Percentiles rank a stretch among this genome's conserved stretches.
Evolutionary conservation across 805 yeast species (phyloP).

Genomic region (Isabelozyma gotoi): DNA sequence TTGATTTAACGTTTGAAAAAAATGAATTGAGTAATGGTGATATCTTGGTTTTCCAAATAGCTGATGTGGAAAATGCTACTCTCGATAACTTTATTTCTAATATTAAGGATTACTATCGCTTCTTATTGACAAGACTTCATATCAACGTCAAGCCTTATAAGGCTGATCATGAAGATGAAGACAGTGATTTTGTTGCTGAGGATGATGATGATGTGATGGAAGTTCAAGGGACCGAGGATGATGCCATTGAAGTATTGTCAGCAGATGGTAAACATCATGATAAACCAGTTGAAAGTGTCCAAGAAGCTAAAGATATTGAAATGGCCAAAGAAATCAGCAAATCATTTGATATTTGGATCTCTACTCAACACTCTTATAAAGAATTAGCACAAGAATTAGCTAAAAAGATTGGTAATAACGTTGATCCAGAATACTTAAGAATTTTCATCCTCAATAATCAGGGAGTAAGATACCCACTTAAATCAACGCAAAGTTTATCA

Average conservation of each 20-base stretch:
- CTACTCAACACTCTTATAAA: slow-evolving; percentile 56
- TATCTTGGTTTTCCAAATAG: slow-evolving; percentile 45
- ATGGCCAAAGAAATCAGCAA: slow-evolving; percentile 18
- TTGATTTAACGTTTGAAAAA: slow-evolving; percentile 46
- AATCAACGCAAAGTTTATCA: slow-evolving; percentile 32
- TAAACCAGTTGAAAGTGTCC: slow-evolving; percentile 12
- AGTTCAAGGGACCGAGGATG: slow-evolving; percentile 2
- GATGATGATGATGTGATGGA: slow-evolving; percentile 12
- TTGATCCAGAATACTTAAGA: slow-evolving; percentile 62
- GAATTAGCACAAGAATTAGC: slow-evolving; percentile 67
- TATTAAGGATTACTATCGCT: slow-evolving; percentile 50
- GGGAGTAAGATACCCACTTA: slow-evolving; percentile 54
- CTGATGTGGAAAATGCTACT: slow-evolving; percentile 20
- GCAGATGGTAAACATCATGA: slow-evolving; percentile 1
- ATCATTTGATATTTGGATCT: slow-evolving; percentile 65
- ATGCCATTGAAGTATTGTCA: slow-evolving; percentile 7
- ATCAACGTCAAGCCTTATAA: slow-evolving; percentile 50
- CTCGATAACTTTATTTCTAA: slow-evolving; percentile 17
- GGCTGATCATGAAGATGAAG: slow-evolving; percentile 48
- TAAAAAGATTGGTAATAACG: slow-evolving; percentile 37
- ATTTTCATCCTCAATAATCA: slow-evolving; percentile 60
- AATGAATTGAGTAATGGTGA: slow-evolving; percentile 70
- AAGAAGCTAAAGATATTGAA: slow-evolving; percentile 14
- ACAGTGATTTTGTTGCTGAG: slow-evolving; percentile 43
- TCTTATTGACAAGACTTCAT: slow-evolving; percentile 59